These are phyloP conservation scores for Rhipidocladum racemiflorum DNA, from an alignment of 176 grass and related monocot genomes.

Conservation along the genomic window DNA sequence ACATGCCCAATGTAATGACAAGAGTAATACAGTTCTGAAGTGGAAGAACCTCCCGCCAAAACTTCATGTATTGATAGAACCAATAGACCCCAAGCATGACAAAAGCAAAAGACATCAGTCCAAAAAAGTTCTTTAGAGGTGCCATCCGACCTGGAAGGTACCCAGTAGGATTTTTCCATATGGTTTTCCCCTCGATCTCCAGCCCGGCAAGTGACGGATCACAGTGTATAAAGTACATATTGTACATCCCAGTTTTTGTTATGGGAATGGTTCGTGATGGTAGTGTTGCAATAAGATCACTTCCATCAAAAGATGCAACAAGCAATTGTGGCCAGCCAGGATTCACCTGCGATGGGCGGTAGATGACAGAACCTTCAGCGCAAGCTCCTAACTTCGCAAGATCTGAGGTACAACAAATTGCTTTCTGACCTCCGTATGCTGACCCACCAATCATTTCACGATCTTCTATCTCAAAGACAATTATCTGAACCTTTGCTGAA, in stretches of 20 bases:
- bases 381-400: constrained; percentile 92
- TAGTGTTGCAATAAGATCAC: constrained; percentile 61
- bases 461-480: constrained; percentile 95
- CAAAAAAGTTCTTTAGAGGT: constrained; percentile 94
- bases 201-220: constrained; percentile 64
- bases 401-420: constrained; percentile 93
- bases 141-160: constrained; percentile 97
- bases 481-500: constrained; percentile 74
- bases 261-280: constrained; percentile 67
- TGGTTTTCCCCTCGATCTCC: constrained; percentile 86
- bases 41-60: constrained; percentile 93
- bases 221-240: constrained; percentile 97
- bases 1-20: constrained; percentile 94
- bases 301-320: constrained; percentile 76
- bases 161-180: constrained; percentile 97
- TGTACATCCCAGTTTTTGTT: constrained; percentile 91
- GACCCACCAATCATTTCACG: constrained; percentile 92
- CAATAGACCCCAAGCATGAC: constrained; percentile 83
- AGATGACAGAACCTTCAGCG: constrained; percentile 77
- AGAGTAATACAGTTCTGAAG: constrained; percentile 99
- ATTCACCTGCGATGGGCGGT: constrained; percentile 62
- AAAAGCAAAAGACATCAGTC: constrained; percentile 91
- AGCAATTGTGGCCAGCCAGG: constrained; percentile 79
- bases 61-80: constrained; percentile 97
- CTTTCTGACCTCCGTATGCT: constrained; percentile 92